phyloP scores from a whole-genome alignment of 257 asterid genomes.

The Solanum boliviense region DNA sequence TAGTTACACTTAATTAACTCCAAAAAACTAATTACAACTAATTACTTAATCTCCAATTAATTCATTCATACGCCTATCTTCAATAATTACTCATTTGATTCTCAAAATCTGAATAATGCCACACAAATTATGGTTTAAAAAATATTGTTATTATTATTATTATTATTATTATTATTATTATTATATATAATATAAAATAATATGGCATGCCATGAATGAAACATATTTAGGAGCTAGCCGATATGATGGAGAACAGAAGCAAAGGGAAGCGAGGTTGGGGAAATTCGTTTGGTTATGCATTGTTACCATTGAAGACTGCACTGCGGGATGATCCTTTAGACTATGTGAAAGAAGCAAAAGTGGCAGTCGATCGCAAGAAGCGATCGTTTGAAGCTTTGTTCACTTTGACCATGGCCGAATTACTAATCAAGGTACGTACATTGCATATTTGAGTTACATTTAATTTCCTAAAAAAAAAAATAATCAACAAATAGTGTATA shows the following conservation, averaged over 20 bases:
- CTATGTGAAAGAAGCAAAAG: slow-evolving; percentile 1
- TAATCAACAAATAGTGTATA: too few species aligned
- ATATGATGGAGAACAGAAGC: slow-evolving; percentile 2
- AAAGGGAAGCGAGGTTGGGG: slow-evolving; percentile 9
- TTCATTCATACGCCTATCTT: too few species aligned
- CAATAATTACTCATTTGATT: not conserved
- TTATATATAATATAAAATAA: not conserved
- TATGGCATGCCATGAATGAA: not conserved
- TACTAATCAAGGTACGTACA: not conserved
- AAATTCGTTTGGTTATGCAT: not conserved
- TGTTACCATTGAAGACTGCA: slow-evolving; percentile 2
- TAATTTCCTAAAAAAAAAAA: too few species aligned
- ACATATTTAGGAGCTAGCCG: not conserved
- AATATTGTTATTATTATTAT: too few species aligned
- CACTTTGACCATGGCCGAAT: not conserved
- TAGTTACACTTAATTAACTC: too few species aligned
- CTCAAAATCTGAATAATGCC: not conserved
- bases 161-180: too few species aligned
- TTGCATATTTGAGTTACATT: not conserved
- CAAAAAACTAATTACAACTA: too few species aligned
- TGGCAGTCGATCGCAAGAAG: slow-evolving; percentile 3
- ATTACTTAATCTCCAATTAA: too few species aligned
- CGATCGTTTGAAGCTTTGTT: not conserved
- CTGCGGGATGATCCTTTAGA: slow-evolving; percentile 2
- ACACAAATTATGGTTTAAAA: too few species aligned